Base-by-base conservation (phyloP, 257 asterid genomes). In the Plantago elongata region DNA sequence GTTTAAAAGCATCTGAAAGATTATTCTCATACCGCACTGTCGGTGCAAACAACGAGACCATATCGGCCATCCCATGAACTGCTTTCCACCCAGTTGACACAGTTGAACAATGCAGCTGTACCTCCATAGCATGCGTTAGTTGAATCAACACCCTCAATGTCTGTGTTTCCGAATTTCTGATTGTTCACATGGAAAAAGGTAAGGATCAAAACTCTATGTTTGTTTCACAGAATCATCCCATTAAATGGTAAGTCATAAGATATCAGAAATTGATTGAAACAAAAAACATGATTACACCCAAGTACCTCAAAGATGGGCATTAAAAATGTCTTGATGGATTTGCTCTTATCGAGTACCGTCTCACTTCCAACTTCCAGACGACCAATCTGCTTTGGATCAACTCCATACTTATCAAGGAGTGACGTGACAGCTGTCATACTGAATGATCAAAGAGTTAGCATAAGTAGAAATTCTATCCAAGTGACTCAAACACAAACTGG, bases 51-150 rank as follows among this genome's bases (percentile, higher is more conserved):
- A 70, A 89, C 99, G 50, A 93, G 94, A 64, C 99, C 99, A 75
- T 87, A 89, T 74, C 99, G 84, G 51, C 99, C 99, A 77, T 89
- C 99, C 99, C 99, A 89, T 15, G 99, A 93, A 65, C 75, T 82
- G 49, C 99, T 93, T 74, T 93, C 99, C 61, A 87, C 97, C 99
- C 97, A 93, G 69, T 93, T 93, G 64, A 89, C 86, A 63, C 99
- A 93, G 81, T 93, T 93, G 57, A 93, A 75, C 45, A 93, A 70
- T 11, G 99, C 99, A 64, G 99, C 99, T 46, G 99, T 93, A 52
- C 99, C 99, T 13, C 99, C 99, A 66, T 93, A 93, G 79, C 99
- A 93, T 43, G 99, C 99, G 62, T 93, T 93, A 72, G 86, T 78
- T 12, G 99, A 93, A 80, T 93, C 99, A 61, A 93, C 99, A 15